Evolutionary conservation across 495 filamentous ascomycete genomes (phyloP), one percentile per base, ranked within the genome.

Genomic region (Xylaria scruposa): DNA sequence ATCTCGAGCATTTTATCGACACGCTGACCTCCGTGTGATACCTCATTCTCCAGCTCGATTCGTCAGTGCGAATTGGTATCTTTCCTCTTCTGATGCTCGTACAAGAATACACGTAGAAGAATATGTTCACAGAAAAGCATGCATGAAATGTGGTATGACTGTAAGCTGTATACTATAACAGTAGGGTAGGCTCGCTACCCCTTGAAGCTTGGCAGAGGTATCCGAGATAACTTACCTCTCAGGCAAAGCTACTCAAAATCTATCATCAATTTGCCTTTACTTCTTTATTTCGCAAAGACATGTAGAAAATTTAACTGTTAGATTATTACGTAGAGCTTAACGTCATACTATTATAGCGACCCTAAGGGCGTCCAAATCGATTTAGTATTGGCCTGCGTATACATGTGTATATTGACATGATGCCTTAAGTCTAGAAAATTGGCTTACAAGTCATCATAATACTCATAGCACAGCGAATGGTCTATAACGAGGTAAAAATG

Each of bases 131-230:
- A 47, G 46, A 7, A 17, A 49, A n/a, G 46, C 17, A 8, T 49
- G 6, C 19, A 8, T 51, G 47, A n/a, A 17, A 46, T 46, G 42
- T 7, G 4, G 4, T n/a, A 7, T 9, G 19, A 21, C 17, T n/a
- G 19, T n/a, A 49, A n/a, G 46, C 36, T 38, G 17, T 17, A 19
- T 3, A 31, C 44, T 59, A 59, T 40, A 33, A 33, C 58, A 9
- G n/a, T 10, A 60, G 56, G 56, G 29, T 60, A 60, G 17, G 56
- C 33, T 19, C 31, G 31, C 56, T n/a, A 40, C 59, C 59, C 36
- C 36, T 62, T 24, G 4, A 62, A 13, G 10, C 21, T 13, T 26
- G 7, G 49, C 21, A 21, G 21, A n/a, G n/a, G n/a, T 8, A 51
- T 24, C 19, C 6, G 1, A n/a, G 54, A 31, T 31, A 31, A 38